phyloP scores from a whole-genome alignment of 1,139 yeast species.

The Geotrichum bryndzae region DNA sequence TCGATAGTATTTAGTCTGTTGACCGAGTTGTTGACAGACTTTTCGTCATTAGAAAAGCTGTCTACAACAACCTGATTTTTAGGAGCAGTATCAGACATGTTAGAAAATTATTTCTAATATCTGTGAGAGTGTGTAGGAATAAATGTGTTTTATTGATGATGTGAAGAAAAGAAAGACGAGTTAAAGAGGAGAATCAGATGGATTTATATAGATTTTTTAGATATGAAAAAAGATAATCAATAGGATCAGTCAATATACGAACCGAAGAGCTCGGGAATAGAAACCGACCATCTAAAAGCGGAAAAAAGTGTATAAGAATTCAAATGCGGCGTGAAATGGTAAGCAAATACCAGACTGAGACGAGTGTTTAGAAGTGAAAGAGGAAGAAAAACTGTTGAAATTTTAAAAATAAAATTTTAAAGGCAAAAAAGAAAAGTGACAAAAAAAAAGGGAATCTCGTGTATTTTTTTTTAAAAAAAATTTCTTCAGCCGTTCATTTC shows the following conservation, averaged over 20 bases:
- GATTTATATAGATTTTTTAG: constrained; percentile 5
- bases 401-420: neutral
- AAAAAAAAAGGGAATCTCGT: neutral
- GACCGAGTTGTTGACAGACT: neutral
- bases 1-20: neutral
- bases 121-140: neutral
- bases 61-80: neutral
- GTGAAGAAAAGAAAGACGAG: neutral
- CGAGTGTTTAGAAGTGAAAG: neutral
- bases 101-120: neutral
- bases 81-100: neutral
- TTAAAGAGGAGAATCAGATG: neutral
- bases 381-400: neutral
- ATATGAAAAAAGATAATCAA: neutral
- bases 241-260: neutral
- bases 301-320: neutral
- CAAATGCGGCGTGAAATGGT: neutral
- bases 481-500: neutral
- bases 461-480: neutral
- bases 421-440: neutral
- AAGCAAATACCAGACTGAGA: neutral
- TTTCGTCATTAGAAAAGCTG: neutral
- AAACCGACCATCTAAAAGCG: neutral
- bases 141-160: neutral
- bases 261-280: neutral